A percentile compares a stretch with the other conserved stretches of the same genome.
These are phyloP conservation scores for Diaporthe citrichinensis DNA, from an alignment of 2,329 filamentous ascomycete genomes.

Conservation along the genomic window DNA sequence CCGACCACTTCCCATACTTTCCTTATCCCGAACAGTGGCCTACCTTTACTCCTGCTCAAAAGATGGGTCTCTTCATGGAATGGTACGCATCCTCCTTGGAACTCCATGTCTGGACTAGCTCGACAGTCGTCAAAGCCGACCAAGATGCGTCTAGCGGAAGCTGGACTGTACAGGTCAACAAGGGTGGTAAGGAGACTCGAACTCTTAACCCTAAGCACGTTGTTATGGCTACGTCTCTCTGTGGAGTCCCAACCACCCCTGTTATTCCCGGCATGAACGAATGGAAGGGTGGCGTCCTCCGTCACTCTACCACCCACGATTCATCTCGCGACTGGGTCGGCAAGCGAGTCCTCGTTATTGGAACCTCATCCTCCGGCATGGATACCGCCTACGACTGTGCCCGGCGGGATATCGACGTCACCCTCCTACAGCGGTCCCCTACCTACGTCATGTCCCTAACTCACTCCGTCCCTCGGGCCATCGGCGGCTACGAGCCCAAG, in stretches of 20 bases:
- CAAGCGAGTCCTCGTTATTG: conserved; percentile 79
- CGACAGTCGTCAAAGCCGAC: conserved; percentile 58
- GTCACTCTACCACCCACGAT: conserved; percentile 82
- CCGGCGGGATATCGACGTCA: conserved; percentile 69
- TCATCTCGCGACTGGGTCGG: conserved; percentile 67
- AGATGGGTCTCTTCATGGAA: conserved; percentile 75
- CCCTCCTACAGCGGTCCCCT: conserved; percentile 79
- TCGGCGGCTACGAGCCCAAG: conserved; percentile 6
- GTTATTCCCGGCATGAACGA: conserved; percentile 58
- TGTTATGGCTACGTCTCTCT: conserved; percentile 54
- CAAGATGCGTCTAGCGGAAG: conserved; percentile 54
- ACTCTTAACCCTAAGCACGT: conserved; percentile 64
- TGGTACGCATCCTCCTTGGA: conserved; percentile 73
- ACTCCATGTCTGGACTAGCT: conserved; percentile 73
- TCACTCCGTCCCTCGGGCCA: background rate
- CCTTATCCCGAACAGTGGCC: conserved; percentile 74
- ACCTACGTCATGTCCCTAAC: conserved; percentile 68
- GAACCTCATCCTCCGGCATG: conserved; percentile 78
- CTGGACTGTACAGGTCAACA: conserved; percentile 58
- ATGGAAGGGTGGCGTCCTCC: conserved; percentile 64
- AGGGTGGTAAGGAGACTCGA: conserved; percentile 54
- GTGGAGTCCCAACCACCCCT: conserved; percentile 68
- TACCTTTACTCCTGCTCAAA: conserved; percentile 77
- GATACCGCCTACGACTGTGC: conserved; percentile 74
- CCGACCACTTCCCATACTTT: conserved; percentile 71